Conservation (phyloP, 2,329 filamentous ascomycete species). For the Phaeomoniella chlamydospora region DNA sequence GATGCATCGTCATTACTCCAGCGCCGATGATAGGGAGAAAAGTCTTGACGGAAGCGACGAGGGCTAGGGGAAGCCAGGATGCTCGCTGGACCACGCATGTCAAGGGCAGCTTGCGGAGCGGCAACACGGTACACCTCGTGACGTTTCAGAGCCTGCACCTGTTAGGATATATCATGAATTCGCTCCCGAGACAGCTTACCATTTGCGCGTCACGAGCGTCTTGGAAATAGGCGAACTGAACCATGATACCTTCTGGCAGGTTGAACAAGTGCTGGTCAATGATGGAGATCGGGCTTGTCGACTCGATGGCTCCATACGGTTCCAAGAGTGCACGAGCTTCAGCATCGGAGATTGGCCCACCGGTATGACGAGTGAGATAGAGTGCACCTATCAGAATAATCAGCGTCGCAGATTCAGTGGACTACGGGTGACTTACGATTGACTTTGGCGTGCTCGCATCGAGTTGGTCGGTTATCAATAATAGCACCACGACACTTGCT, state of each 20-base stretch:
- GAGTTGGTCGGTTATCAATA: constrained; percentile 10
- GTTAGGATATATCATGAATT: background rate
- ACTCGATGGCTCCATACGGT: constrained; percentile 9
- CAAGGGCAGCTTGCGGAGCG: background rate
- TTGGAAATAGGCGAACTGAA: constrained; percentile 11
- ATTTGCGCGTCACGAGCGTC: constrained; percentile 11
- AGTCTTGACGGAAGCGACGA: background rate
- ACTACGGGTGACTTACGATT: constrained; percentile 8
- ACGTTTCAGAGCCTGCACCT: background rate
- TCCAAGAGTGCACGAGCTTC: constrained; percentile 9
- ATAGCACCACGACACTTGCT: constrained; percentile 4
- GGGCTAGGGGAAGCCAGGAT: background rate
- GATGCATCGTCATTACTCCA: constrained; percentile 1
- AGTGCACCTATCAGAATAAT: constrained; percentile 7
- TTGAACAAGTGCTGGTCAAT: constrained; percentile 2
- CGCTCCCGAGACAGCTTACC: constrained; percentile 4
- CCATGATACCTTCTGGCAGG: constrained; percentile 6
- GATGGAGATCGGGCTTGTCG: constrained; percentile 4
- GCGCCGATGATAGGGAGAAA: background rate
- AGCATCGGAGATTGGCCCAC: constrained; percentile 5
- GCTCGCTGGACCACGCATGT: background rate
- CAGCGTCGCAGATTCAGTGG: constrained; percentile 1
- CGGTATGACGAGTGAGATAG: constrained; percentile 8
- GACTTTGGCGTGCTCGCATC: constrained; percentile 9
- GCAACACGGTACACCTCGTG: background rate